These are phyloP conservation scores for Xylaria sp. DNA, from an alignment of 2,329 filamentous ascomycete genomes.

Conservation along the genomic window DNA sequence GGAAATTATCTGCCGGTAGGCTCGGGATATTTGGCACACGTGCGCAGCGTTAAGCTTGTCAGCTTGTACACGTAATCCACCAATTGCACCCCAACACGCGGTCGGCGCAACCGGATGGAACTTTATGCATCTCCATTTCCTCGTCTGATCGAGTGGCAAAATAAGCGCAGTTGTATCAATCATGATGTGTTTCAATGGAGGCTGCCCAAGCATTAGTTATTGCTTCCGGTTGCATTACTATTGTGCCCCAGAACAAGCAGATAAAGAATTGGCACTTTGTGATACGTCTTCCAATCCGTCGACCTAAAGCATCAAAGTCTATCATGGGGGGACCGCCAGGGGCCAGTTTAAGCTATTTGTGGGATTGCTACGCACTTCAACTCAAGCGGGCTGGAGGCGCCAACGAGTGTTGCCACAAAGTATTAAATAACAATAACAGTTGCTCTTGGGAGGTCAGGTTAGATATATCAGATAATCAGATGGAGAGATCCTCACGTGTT, in stretches of 20 bases:
- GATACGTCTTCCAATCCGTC: background rate
- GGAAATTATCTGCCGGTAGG: slow-evolving; percentile 18
- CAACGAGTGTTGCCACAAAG: background rate
- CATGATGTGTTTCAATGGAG: background rate
- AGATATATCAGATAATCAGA: slow-evolving; percentile 12
- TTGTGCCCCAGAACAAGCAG: background rate
- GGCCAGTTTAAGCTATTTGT: background rate
- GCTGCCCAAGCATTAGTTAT: background rate
- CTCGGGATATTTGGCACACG: slow-evolving; percentile 5
- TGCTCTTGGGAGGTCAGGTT: background rate
- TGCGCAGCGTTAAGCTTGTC: slow-evolving; percentile 4
- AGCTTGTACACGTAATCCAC: slow-evolving; percentile 7
- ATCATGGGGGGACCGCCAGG: background rate
- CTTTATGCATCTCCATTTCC: background rate
- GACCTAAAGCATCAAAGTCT: background rate
- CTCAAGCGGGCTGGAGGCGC: background rate
- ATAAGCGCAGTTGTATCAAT: background rate
- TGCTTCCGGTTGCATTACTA: background rate
- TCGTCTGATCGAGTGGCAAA: background rate
- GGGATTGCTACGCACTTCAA: background rate
- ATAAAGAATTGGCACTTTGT: background rate
- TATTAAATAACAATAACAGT: background rate
- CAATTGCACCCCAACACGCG: background rate
- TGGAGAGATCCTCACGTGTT: slow-evolving; percentile 24
- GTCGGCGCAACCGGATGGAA: slow-evolving; percentile 5